Percentiles rank a stretch among this genome's conserved stretches.
phyloP scores from a whole-genome alignment of 2,329 filamentous ascomycete species.

The Emmonsia crescens region DNA sequence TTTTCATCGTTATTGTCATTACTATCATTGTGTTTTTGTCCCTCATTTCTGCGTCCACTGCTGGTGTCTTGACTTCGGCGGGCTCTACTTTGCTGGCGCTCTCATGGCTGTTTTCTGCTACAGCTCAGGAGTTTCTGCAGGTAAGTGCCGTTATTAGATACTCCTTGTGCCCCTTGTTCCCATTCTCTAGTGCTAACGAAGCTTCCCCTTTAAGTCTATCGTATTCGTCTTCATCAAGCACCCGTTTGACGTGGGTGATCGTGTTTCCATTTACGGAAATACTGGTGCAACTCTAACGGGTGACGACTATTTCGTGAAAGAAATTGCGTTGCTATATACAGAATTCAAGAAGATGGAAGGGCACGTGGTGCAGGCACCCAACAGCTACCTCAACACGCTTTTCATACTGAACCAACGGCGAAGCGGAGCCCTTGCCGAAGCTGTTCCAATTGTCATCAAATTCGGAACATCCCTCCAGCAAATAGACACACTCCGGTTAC shows the following conservation, averaged over 20 bases:
- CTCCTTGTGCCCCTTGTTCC: slow-evolving; percentile 70
- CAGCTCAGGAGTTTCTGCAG: slow-evolving; percentile 76
- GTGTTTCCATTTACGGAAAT: slow-evolving; percentile 84
- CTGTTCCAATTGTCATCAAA: slow-evolving; percentile 70
- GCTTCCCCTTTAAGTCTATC: slow-evolving; percentile 52
- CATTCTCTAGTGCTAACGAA: background rate
- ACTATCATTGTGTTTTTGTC: slow-evolving; percentile 78
- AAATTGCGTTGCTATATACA: slow-evolving; percentile 85
- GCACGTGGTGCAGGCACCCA: slow-evolving; percentile 89
- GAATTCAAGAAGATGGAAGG: slow-evolving; percentile 99
- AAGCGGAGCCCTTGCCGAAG: slow-evolving; percentile 78
- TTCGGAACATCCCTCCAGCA: slow-evolving; percentile 77
- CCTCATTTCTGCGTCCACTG: slow-evolving; percentile 80
- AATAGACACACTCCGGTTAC: slow-evolving; percentile 69
- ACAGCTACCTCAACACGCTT: slow-evolving; percentile 81
- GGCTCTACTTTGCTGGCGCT: slow-evolving; percentile 80
- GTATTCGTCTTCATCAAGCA: slow-evolving; percentile 97
- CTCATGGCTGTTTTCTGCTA: slow-evolving; percentile 85
- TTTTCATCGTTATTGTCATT: slow-evolving; percentile 75
- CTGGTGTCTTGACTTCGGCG: slow-evolving; percentile 77
- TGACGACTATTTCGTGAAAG: slow-evolving; percentile 93
- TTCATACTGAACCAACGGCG: slow-evolving; percentile 94
- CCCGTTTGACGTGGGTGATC: slow-evolving; percentile 90
- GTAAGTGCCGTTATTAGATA: slow-evolving; percentile 54
- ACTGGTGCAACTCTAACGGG: slow-evolving; percentile 67